These are phyloP conservation scores for Lasiodiplodia sp. DNA, from an alignment of 2,329 filamentous ascomycete species.

Conservation along the genomic window DNA sequence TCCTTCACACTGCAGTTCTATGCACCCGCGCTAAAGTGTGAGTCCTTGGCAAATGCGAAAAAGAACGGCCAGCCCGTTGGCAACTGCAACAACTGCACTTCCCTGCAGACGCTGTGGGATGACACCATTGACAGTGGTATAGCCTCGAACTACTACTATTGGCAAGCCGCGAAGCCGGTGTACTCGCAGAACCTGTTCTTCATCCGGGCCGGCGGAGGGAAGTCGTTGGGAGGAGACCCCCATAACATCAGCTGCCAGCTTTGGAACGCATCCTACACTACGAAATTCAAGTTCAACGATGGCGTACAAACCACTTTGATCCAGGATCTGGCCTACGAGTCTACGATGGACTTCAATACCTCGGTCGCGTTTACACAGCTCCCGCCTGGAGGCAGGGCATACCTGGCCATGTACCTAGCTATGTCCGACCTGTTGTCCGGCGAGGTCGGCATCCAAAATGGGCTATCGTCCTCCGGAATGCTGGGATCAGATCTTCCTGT, in stretches of 20 bases:
- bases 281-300: neutral
- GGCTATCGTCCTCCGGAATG: neutral
- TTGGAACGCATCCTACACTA: slow-evolving; percentile 5
- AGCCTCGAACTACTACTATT: neutral
- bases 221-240: neutral
- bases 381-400: neutral
- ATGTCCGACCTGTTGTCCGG: neutral
- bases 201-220: neutral
- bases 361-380: neutral
- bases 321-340: neutral
- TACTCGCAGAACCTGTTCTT: neutral
- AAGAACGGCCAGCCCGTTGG: neutral
- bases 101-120: neutral
- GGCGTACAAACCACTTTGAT: slow-evolving; percentile 1
- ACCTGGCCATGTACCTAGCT: neutral
- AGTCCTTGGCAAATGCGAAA: neutral
- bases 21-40: slow-evolving; percentile 1
- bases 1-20: slow-evolving; percentile 2
- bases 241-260: slow-evolving; percentile 3
- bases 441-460: neutral
- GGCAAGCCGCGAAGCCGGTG: neutral
- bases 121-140: neutral
- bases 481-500: neutral
- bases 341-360: neutral
- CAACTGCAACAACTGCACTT: neutral